These are phyloP conservation scores for Phyllosticta citriasiana DNA, from an alignment of 2,329 filamentous ascomycete species.

Conservation along the genomic window DNA sequence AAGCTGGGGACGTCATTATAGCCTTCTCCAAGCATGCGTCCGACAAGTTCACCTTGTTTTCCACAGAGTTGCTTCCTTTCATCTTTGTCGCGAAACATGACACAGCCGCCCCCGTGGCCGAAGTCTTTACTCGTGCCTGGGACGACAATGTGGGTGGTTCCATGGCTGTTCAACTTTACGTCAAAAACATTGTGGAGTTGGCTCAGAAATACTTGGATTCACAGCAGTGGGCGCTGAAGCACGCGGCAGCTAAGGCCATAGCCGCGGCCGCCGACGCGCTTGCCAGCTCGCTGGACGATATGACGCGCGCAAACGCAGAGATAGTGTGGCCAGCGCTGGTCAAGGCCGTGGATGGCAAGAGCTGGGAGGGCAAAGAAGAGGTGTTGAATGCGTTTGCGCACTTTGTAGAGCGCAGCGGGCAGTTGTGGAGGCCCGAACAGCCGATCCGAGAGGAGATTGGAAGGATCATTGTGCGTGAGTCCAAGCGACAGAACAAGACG, in stretches of 20 bases:
- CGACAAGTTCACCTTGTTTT: slow-evolving; percentile 73
- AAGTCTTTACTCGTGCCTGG: slow-evolving; percentile 81
- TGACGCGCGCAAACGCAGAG: slow-evolving; percentile 50
- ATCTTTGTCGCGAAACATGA: slow-evolving; percentile 84
- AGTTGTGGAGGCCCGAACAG: slow-evolving; percentile 46
- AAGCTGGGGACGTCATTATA: slow-evolving; percentile 73
- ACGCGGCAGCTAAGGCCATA: slow-evolving; percentile 72
- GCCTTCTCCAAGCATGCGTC: slow-evolving; percentile 78
- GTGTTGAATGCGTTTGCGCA: slow-evolving; percentile 70
- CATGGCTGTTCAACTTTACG: slow-evolving; percentile 71
- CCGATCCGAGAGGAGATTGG: slow-evolving; percentile 54
- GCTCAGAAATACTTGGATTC: slow-evolving; percentile 61
- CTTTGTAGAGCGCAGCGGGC: slow-evolving; percentile 58
- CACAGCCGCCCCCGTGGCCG: slow-evolving; percentile 65
- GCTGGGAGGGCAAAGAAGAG: slow-evolving; percentile 83
- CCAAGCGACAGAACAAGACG: slow-evolving; percentile 77
- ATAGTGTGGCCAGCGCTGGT: slow-evolving; percentile 76
- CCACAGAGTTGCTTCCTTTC: slow-evolving; percentile 69
- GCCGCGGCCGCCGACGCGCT: slow-evolving; percentile 51
- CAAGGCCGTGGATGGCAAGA: slow-evolving; percentile 74
- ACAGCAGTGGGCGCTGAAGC: slow-evolving; percentile 81
- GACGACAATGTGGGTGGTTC: slow-evolving; percentile 78
- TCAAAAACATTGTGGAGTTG: slow-evolving; percentile 68
- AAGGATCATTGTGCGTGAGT: slow-evolving; percentile 72
- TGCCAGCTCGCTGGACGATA: slow-evolving; percentile 39